Evolutionary conservation across 2,329 filamentous ascomycete species (phyloP).

Genomic region (Alternaria sp.): DNA sequence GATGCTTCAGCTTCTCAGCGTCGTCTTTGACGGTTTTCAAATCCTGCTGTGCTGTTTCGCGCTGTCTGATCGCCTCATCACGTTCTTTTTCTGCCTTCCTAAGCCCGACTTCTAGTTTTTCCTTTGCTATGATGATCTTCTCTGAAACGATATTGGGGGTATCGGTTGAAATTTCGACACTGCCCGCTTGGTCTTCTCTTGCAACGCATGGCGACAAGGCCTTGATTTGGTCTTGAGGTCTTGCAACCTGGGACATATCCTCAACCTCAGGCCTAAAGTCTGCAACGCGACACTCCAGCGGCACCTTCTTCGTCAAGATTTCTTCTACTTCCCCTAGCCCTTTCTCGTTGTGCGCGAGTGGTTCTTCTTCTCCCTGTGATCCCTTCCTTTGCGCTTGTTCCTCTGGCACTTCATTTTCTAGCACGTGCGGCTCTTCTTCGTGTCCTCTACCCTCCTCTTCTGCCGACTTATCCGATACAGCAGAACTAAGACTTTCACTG

Average conservation of each 20-base stretch:
- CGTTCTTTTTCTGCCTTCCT: background rate
- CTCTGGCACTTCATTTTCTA: background rate
- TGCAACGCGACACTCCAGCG: background rate
- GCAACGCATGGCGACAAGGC: background rate
- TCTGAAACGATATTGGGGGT: background rate
- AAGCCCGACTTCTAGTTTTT: background rate
- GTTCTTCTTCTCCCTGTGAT: background rate
- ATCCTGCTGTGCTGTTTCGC: slow-evolving; percentile 3
- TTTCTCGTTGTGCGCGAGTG: background rate
- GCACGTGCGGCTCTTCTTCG: too few relatives aligned
- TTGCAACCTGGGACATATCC: background rate
- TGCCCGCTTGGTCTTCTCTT: background rate
- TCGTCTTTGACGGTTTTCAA: slow-evolving; percentile 1
- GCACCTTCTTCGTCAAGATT: background rate
- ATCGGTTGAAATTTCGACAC: background rate
- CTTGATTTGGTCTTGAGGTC: background rate
- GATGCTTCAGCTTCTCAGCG: background rate
- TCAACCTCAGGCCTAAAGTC: background rate
- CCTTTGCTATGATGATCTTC: background rate
- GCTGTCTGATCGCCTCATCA: background rate
- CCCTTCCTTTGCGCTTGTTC: background rate
- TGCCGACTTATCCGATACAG: background rate
- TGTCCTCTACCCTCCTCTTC: background rate
- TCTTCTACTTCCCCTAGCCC: background rate
- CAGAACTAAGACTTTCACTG: background rate